A percentile compares a stretch with the other conserved stretches of the same genome.
phyloP scores from a whole-genome alignment of 2,329 filamentous ascomycete genomes.

The Blumeriella jaapii region DNA sequence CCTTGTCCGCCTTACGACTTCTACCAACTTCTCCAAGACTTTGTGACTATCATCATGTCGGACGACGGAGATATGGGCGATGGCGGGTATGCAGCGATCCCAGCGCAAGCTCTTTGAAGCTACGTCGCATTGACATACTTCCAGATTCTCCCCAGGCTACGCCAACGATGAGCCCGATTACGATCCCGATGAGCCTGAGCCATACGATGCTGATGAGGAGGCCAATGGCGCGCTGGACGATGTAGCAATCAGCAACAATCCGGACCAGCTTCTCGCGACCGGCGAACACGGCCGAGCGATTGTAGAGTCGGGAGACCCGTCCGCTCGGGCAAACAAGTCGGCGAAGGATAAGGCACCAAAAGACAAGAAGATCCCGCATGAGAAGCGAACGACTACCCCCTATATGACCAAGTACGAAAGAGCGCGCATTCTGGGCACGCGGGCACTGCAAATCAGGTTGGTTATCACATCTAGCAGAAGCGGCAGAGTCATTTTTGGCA shows the following conservation, averaged over 20 bases:
- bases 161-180: slow-evolving; percentile 57
- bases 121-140: not conserved
- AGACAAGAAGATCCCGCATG: slow-evolving; percentile 83
- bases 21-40: not conserved
- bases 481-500: not conserved
- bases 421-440: slow-evolving; percentile 83
- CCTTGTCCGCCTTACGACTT: not conserved
- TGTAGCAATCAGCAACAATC: slow-evolving; percentile 43
- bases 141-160: slow-evolving; percentile 31
- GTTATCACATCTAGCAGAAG: slow-evolving; percentile 20
- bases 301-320: slow-evolving; percentile 36
- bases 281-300: slow-evolving; percentile 36
- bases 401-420: slow-evolving; percentile 99
- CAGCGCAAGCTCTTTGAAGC: not conserved
- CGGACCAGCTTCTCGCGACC: slow-evolving; percentile 32
- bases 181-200: slow-evolving; percentile 41
- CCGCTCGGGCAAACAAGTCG: slow-evolving; percentile 45
- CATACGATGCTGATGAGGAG: slow-evolving; percentile 41
- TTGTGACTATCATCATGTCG: slow-evolving; percentile 7
- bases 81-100: slow-evolving; percentile 9
- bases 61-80: slow-evolving; percentile 11
- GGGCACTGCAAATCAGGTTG: slow-evolving; percentile 91
- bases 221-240: slow-evolving; percentile 40
- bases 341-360: slow-evolving; percentile 45
- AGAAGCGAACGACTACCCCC: slow-evolving; percentile 82